Percentiles rank a stretch among this genome's conserved stretches.
Conservation (phyloP, 352 stramenopile genomes). For the Phytopythium aichiense region DNA sequence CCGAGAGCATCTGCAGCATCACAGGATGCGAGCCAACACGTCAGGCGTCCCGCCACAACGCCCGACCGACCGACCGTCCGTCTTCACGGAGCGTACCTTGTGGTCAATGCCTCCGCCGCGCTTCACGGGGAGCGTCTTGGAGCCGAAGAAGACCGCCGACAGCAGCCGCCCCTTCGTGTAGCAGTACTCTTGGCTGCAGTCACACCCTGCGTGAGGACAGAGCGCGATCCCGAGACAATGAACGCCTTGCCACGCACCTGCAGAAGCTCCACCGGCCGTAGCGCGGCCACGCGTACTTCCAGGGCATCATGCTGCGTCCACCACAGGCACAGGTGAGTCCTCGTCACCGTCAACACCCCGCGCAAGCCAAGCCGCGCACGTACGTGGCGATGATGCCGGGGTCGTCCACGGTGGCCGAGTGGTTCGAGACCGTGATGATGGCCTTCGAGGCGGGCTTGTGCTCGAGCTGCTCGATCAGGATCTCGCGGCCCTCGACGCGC, state of each 20-base stretch:
- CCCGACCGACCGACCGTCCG: no score
- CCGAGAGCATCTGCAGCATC: slow-evolving; percentile 49
- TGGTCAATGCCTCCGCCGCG: slow-evolving; percentile 73
- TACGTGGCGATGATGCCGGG: slow-evolving; percentile 64
- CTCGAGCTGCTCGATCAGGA: slow-evolving; percentile 39
- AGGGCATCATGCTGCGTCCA: slow-evolving; percentile 59
- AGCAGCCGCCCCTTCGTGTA: slow-evolving; percentile 58
- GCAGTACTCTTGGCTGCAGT: slow-evolving; percentile 75
- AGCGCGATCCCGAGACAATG: background rate
- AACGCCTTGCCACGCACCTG: slow-evolving; percentile 31
- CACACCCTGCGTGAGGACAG: background rate
- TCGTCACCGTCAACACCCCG: background rate
- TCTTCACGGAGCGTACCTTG: slow-evolving; percentile 19
- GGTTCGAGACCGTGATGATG: slow-evolving; percentile 83
- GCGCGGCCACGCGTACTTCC: slow-evolving; percentile 51
- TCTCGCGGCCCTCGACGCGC: slow-evolving; percentile 35
- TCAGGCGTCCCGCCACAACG: background rate
- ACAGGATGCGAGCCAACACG: background rate
- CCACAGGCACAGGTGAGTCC: slow-evolving; percentile 8
- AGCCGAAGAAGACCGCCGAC: slow-evolving; percentile 56
- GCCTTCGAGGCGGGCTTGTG: slow-evolving; percentile 37
- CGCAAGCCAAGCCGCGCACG: slow-evolving; percentile 1
- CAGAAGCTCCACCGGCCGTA: slow-evolving; percentile 70
- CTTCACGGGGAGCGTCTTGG: slow-evolving; percentile 72
- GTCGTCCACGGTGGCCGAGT: slow-evolving; percentile 82